A percentile compares a stretch with the other conserved stretches of the same genome.
Conservation (phyloP, 139 green algal genomes). For the Yamagishiella unicocca region DNA sequence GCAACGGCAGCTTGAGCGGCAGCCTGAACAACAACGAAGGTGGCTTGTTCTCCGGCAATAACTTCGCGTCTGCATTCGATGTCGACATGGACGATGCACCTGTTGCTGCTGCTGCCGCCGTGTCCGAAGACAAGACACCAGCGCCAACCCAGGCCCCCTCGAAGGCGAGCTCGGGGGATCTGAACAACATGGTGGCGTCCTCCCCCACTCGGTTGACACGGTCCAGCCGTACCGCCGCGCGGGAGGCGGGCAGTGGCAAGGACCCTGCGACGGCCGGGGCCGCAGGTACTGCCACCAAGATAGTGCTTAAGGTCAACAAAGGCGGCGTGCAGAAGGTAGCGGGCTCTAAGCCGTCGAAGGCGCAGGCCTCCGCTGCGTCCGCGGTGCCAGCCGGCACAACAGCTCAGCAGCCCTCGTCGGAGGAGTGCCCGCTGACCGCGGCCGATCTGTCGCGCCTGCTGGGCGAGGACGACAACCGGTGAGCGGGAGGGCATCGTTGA, state of each 20-base stretch:
- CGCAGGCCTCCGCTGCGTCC: background rate
- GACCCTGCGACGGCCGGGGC: background rate
- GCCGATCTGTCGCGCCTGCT: constrained; percentile 42
- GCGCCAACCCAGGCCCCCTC: background rate
- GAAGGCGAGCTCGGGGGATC: constrained; percentile 13
- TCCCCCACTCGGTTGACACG: constrained; percentile 4
- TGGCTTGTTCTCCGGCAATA: background rate
- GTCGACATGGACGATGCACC: constrained; percentile 15
- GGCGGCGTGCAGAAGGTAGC: constrained; percentile 20
- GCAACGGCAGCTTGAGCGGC: constrained; percentile 12
- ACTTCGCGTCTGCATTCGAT: constrained; percentile 31
- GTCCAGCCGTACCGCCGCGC: background rate
- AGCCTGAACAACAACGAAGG: background rate
- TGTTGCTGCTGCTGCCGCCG: background rate
- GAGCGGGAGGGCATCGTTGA: background rate
- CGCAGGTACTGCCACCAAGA: background rate
- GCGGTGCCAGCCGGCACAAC: background rate
- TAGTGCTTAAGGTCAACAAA: constrained; percentile 18
- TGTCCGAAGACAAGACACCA: background rate
- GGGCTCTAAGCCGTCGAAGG: constrained; percentile 5
- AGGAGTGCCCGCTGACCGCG: constrained; percentile 15
- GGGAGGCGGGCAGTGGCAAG: background rate
- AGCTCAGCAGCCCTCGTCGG: background rate
- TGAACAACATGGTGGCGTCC: constrained; percentile 40
- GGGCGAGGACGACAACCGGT: constrained; percentile 45